Evolutionary conservation across 805 yeast genomes (phyloP).

Genomic region (Peterozyma xylosa): DNA sequence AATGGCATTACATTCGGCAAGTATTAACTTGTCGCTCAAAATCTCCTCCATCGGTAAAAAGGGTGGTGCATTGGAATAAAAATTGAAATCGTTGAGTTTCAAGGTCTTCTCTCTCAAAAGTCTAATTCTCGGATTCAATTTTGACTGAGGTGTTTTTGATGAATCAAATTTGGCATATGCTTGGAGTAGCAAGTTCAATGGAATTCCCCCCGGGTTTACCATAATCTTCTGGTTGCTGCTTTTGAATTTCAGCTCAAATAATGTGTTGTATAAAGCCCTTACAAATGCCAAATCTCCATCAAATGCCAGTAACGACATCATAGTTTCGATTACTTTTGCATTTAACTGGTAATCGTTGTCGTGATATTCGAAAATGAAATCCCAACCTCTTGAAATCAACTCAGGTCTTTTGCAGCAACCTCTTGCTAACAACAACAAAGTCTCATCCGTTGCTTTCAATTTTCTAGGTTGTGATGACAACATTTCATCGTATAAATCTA

Average conservation of each 20-base stretch:
- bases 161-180: conserved; percentile 26
- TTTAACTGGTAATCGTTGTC: conserved; percentile 25
- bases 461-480: conserved; percentile 21
- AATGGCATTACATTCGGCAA: conserved; percentile 74
- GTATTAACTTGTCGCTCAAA: conserved; percentile 28
- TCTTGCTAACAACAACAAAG: conserved; percentile 52
- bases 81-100: conserved; percentile 20
- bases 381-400: conserved; percentile 63
- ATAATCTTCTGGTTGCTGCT: conserved; percentile 1
- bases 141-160: conserved; percentile 19
- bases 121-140: conserved; percentile 30
- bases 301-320: conserved; percentile 69
- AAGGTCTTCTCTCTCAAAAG: conserved; percentile 30
- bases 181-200: conserved; percentile 33
- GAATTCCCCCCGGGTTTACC: conserved; percentile 14
- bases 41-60: conserved; percentile 55
- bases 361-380: conserved; percentile 59
- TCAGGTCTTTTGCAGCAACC: conserved; percentile 54
- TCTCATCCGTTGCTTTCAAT: conserved; percentile 31
- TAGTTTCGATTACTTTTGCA: conserved; percentile 47
- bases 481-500: conserved; percentile 75
- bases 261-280: conserved; percentile 55
- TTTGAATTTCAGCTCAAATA: conserved; percentile 24
- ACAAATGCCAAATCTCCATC: conserved; percentile 73
- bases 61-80: conserved; percentile 43